phyloP scores from a whole-genome alignment of 768 basidiomycete genomes.

The Tylopilus plumbeoviolaceoides region DNA sequence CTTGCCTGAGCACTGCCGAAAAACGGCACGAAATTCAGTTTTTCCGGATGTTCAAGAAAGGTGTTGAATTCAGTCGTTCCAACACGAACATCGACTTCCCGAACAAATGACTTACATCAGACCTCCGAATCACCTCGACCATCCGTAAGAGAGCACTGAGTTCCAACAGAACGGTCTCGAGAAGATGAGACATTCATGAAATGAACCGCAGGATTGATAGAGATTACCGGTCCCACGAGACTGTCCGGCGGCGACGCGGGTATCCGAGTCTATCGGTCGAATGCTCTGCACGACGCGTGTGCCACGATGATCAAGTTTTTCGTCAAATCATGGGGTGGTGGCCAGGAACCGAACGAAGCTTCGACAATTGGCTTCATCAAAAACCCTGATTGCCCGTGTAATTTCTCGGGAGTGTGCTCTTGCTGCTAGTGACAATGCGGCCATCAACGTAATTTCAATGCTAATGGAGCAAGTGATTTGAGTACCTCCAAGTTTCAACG shows the following conservation, averaged over 20 bases:
- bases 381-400: too few species aligned
- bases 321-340: not conserved
- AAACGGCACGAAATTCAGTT: not conserved
- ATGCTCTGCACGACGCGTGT: not conserved
- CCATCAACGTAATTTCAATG: too few species aligned
- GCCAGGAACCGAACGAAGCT: not conserved
- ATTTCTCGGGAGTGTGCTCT: too few species aligned
- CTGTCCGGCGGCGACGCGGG: not conserved
- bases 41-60: too few species aligned
- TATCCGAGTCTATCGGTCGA: too few species aligned
- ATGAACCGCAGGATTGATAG: not conserved
- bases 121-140: not conserved
- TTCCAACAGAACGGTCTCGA: not conserved
- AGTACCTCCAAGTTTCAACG: too few species aligned
- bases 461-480: too few species aligned
- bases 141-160: not conserved
- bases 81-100: not conserved
- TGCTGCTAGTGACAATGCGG: too few species aligned
- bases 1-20: not conserved
- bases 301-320: not conserved
- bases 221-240: not conserved
- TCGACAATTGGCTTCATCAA: not conserved
- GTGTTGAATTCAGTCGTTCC: not conserved
- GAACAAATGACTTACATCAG: not conserved
- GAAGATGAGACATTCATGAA: not conserved